Base-by-base conservation (phyloP, 73 alveolate genomes). In the Paramecium bursaria region DNA sequence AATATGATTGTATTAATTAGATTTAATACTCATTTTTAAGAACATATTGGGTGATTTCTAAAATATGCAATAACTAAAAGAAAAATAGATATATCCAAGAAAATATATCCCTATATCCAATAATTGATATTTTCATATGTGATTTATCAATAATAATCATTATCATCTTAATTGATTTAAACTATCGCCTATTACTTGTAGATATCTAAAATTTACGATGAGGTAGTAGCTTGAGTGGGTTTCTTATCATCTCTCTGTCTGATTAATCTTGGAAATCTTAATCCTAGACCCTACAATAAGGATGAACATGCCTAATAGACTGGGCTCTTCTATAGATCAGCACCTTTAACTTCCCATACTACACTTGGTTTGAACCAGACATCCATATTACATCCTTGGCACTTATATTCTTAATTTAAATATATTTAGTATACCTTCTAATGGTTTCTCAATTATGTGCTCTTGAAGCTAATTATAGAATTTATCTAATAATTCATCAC, bases 291-390 rank as follows among this genome's bases (percentile, higher is more conserved):
- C 85, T 94, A 86, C 75, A 93, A 98, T 29, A 87, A 79, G n/a
- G 98, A 96, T 19, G 98, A 96, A 54, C 95, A 93, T 46, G 94
- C 89, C 17, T 97, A 95, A 91, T 98, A 98, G 25, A 96, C 92
- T 5, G 99, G 99, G 39, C 98, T 91, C 75, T 97, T 88, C 61
- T 98, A 82, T 39, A 98, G 79, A 80, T 98, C 99, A 13, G 99
- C 99, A 1, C 98, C 98, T 85, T 96, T 91, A 19, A 98, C 91
- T 92, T 98, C 99, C 97, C 99, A 91, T 3, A 98, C 99, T 61
- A 90, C 77, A 13, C 76, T 74, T 47, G 99, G 98, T 31, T 79
- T 90, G 76, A 97, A 91, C 96, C 98, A 91, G 11, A 95, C 98
- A 88, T 96, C 99, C 48, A 96, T 88, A 46, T 93, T 94, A 35